Base-by-base conservation (phyloP, 2,329 filamentous ascomycete species). In the Leptographium radiaticola region DNA sequence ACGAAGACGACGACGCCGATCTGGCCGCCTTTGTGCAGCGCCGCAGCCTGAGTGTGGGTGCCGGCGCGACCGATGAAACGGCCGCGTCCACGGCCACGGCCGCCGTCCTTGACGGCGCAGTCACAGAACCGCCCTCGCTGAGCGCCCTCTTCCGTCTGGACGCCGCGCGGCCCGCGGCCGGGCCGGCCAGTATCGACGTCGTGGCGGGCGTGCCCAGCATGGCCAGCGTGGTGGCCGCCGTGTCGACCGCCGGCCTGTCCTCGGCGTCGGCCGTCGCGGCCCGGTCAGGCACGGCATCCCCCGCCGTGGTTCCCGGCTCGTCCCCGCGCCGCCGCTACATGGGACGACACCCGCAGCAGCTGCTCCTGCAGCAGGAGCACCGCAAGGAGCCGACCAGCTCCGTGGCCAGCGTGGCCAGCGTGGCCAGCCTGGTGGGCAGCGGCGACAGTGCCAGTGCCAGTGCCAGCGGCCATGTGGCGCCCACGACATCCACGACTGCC, bases 21-120 rank as follows among this genome's bases (percentile, higher is more conserved):
- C 67, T 77, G 8, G 58, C 58, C 7, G 76, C 80, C 16, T 77
- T 81, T 61, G 81, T 73, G 18, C 75, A 86, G 33, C 75, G 86
- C 60, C 79, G 83, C 36, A 86, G 83, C 61, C 77, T 85, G 34
- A 87, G 84, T 58, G 68, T 87, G 0, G 84, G 83, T 6, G 76
- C 78, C 0, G 80, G 82, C 57, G 81, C 83, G 50, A n/a, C n/a
- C n/a, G 74, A 12, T 11, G 36, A 36, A 5, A 7, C 46, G 31
- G 33, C 38, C 8, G 8, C 38, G 13, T 13, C 16, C 31, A 38
- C 18, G 16, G 47, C 33, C n/a, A 25, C 47, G 7, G 34, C 33
- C 18, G 11, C 48, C 20, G 46, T 33, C 33, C 4, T 8, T 6
- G 76, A 78, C 0, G 79, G 82, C 50, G 74, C 34, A 10, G 15